Conservation (phyloP, 768 basidiomycete species). For the Mycena latifolia region DNA sequence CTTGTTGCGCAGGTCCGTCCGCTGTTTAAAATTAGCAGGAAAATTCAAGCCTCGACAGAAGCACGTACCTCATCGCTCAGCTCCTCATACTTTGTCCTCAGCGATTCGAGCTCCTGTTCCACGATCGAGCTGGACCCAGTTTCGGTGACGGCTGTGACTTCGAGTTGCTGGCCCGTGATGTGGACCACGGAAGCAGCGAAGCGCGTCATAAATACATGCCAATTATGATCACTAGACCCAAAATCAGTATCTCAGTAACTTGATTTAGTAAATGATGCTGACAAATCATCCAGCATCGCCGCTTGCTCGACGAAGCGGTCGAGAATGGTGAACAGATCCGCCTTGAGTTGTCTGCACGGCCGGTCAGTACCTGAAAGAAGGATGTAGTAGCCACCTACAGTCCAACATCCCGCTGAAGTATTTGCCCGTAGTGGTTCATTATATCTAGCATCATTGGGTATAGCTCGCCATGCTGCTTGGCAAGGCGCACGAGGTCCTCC, state of each 20-base stretch:
- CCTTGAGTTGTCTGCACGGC: constrained; percentile 67
- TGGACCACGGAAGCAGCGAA: constrained; percentile 73
- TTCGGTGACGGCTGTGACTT: constrained; percentile 60
- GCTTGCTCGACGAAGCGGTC: constrained; percentile 77
- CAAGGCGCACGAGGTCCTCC: constrained; percentile 70
- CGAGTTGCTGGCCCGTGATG: constrained; percentile 73
- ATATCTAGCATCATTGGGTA: constrained; percentile 74
- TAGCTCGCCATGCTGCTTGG: constrained; percentile 71
- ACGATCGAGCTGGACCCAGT: constrained; percentile 41
- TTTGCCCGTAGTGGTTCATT: constrained; percentile 64
- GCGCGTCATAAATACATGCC: constrained; percentile 70
- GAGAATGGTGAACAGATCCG: constrained; percentile 67
- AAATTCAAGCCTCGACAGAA: background rate
- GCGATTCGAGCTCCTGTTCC: constrained; percentile 70
- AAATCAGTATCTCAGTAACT: constrained; percentile 29
- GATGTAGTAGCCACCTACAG: constrained; percentile 57
- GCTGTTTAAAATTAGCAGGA: constrained; percentile 48
- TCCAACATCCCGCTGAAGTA: constrained; percentile 72
- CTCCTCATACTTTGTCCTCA: constrained; percentile 71
- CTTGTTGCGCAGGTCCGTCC: constrained; percentile 63
- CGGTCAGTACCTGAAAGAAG: constrained; percentile 12
- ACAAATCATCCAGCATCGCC: constrained; percentile 73
- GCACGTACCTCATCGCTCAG: constrained; percentile 74
- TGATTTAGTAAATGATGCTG: constrained; percentile 39
- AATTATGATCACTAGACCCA: constrained; percentile 69